phyloP scores from a whole-genome alignment of 2,329 filamentous ascomycete species.

The Venturiaceae sp. region DNA sequence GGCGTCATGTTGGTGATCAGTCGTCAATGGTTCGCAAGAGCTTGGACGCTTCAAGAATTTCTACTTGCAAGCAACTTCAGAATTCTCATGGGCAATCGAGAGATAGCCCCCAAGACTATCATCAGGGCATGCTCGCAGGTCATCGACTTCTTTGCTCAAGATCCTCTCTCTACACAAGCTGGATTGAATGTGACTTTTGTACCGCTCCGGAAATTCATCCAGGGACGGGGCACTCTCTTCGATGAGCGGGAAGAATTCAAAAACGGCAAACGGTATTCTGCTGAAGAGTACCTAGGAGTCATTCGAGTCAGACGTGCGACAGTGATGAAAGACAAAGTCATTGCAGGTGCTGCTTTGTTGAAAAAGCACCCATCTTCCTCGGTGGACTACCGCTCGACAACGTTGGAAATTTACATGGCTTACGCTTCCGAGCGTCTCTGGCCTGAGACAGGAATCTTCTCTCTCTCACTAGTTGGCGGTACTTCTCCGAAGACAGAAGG shows the following conservation, averaged over 20 bases:
- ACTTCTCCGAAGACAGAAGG: constrained; percentile 3
- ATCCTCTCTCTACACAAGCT: neutral
- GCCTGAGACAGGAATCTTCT: constrained; percentile 2
- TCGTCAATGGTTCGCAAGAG: constrained; percentile 7
- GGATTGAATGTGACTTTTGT: neutral
- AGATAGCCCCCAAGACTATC: neutral
- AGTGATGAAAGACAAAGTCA: constrained; percentile 7
- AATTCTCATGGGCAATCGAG: constrained; percentile 6
- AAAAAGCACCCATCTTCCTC: neutral
- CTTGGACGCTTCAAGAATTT: constrained; percentile 8
- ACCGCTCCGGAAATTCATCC: neutral
- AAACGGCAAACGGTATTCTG: constrained; percentile 6
- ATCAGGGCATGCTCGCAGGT: constrained; percentile 1
- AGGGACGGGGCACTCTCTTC: constrained; percentile 3
- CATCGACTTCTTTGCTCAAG: neutral
- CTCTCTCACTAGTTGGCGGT: constrained; percentile 6
- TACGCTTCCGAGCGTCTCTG: constrained; percentile 5
- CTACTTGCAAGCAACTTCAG: constrained; percentile 3
- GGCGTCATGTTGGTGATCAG: constrained; percentile 1
- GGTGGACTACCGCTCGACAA: constrained; percentile 4
- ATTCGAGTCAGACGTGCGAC: constrained; percentile 1
- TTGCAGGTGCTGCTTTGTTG: constrained; percentile 7
- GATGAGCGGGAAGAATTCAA: constrained; percentile 7
- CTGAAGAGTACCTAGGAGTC: constrained; percentile 6
- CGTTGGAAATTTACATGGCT: constrained; percentile 5